Evolutionary conservation across 73 alveolate genomes (phyloP).

Genomic region (Symbiodinium natans): DNA sequence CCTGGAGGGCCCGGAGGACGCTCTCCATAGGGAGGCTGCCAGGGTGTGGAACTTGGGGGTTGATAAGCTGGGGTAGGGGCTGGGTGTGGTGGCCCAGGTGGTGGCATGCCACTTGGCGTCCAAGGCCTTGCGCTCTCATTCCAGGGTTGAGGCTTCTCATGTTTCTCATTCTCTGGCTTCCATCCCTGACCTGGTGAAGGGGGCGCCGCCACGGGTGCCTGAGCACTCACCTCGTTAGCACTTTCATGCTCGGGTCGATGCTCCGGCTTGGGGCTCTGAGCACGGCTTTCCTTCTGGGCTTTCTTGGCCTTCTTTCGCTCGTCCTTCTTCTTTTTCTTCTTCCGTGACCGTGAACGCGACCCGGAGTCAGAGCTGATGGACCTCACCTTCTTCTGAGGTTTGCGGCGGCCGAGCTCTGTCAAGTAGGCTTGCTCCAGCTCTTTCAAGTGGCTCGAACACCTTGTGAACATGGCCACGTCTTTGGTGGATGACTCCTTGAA

Average conservation of each 20-base stretch:
- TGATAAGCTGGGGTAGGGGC: neutral
- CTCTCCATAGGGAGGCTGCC: neutral
- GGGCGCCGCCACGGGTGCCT: conserved; percentile 11
- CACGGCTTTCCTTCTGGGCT: conserved; percentile 29
- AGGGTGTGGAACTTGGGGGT: neutral
- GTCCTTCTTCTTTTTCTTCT: neutral
- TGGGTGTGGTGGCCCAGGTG: conserved; percentile 46
- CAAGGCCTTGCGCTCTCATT: neutral
- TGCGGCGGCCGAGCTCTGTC: conserved; percentile 39
- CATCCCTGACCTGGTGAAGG: conserved; percentile 52
- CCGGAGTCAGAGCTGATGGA: conserved; percentile 9
- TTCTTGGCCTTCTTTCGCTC: neutral
- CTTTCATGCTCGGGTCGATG: neutral
- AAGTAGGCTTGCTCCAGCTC: conserved; percentile 39
- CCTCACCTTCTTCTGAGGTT: conserved; percentile 12
- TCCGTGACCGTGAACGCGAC: conserved; percentile 28
- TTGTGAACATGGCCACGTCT: conserved; percentile 52
- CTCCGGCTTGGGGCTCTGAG: conserved; percentile 34
- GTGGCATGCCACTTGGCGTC: conserved; percentile 13
- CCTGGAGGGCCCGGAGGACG: neutral
- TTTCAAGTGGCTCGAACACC: conserved; percentile 66
- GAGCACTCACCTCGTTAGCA: neutral
- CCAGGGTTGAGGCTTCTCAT: neutral
- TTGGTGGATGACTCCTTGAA: conserved; percentile 55
- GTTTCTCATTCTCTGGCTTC: neutral